Base-by-base conservation (phyloP, 139 green algal species). In the Zygnema circumcarinatum region DNA sequence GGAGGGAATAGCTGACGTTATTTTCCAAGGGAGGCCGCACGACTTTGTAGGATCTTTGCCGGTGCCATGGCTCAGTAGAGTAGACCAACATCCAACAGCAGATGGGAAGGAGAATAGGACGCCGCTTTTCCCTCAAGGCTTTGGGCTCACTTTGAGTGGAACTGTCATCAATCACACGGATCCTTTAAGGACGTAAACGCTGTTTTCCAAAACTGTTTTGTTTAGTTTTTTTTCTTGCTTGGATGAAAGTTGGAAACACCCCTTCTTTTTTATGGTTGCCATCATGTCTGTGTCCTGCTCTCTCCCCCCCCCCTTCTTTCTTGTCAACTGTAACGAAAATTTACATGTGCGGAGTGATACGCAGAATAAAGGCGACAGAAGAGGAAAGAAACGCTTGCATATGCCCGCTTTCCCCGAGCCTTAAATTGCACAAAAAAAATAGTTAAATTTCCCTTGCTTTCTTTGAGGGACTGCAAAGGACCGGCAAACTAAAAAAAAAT, bases 101-200 rank as follows among this genome's bases (percentile, higher is more conserved):
- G 1, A 31, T 53, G 81, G 81, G 1, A 41, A 11, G 22, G 56
- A 38, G 2, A 32, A 81, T 29, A 67, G 73, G 39, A 38, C 67
- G n/a, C 81, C 81, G 7, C 81, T 87, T 38, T 87, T 87, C 54
- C 81, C 81, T n/a, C 53, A 39, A 29, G 54, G 54, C 22, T 87
- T 81, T 41, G 81, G 81, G n/a, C 20, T 87, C 2, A 80, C 38
- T 53, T 11, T 36, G 76, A 79, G 22, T 36, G 76, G 76, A 62
- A 62, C 7, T n/a, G n/a, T n/a, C n/a, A n/a, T n/a, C n/a, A n/a
- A n/a, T n/a, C n/a, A n/a, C n/a, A n/a, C n/a, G n/a, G n/a, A n/a
- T n/a, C n/a, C n/a, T n/a, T n/a, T n/a, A 16, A 62, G 16, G 16
- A 62, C 16, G 7, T 62, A 62, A 16, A 62, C 47, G 16, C 47